Percentiles rank a stretch among this genome's conserved stretches.
These are phyloP conservation scores for Hura crepitans DNA, from an alignment of 441 rosid species.

Conservation along the genomic window DNA sequence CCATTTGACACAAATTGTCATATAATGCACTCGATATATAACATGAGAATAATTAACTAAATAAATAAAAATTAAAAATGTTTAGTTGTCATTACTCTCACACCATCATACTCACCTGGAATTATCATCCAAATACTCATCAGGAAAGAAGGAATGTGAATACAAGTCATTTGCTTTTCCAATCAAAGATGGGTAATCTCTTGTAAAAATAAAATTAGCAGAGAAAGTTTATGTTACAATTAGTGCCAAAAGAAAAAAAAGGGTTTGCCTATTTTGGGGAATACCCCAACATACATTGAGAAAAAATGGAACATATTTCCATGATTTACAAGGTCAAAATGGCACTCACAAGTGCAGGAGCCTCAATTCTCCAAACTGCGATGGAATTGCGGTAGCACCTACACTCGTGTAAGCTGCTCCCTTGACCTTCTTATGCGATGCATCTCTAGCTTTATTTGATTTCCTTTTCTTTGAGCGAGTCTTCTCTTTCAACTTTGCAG, in stretches of 20 bases:
- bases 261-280: not conserved
- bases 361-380: not conserved
- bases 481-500: slow-evolving; percentile 26
- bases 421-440: slow-evolving; percentile 60
- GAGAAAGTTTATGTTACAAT: slow-evolving; percentile 5
- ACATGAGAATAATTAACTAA: too few species aligned
- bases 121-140: too few species aligned
- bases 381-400: slow-evolving; percentile 10
- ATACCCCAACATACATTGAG: not conserved
- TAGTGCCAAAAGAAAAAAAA: too few species aligned
- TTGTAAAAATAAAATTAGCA: not conserved
- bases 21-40: too few species aligned
- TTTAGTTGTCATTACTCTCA: too few species aligned
- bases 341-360: not conserved
- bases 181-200: not conserved
- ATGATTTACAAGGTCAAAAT: slow-evolving; percentile 15
- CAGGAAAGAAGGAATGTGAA: too few species aligned
- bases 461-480: slow-evolving; percentile 54
- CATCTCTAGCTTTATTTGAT: slow-evolving; percentile 44
- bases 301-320: not conserved
- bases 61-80: too few species aligned
- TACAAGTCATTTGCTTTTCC: not conserved
- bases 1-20: too few species aligned
- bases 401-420: slow-evolving; percentile 12
- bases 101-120: too few species aligned